phyloP scores from a whole-genome alignment of 1,139 yeast genomes.

The Ashbya aceris region DNA sequence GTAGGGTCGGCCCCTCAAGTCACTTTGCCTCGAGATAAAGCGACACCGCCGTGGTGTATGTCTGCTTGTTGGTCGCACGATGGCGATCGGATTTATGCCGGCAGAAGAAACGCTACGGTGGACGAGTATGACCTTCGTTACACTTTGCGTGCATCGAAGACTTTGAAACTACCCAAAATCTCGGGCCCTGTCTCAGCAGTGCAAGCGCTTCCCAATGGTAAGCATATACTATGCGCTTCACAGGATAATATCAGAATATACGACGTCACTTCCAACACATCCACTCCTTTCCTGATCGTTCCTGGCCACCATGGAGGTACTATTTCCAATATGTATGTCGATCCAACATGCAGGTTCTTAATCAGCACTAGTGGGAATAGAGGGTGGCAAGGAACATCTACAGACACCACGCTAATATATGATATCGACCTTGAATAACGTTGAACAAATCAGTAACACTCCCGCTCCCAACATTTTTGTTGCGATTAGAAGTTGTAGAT shows the following conservation, averaged over 20 bases:
- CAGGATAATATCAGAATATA: constrained; percentile 82
- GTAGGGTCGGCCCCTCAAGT: constrained; percentile 34
- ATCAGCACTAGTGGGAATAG: constrained; percentile 89
- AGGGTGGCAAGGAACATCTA: constrained; percentile 83
- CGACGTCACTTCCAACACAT: constrained; percentile 43
- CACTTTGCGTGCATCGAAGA: constrained; percentile 45
- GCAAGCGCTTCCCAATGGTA: constrained; percentile 69
- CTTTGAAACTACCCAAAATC: constrained; percentile 69
- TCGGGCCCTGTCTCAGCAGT: constrained; percentile 89
- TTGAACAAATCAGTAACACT: too few relatives aligned
- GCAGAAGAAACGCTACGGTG: constrained; percentile 80
- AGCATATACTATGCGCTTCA: constrained; percentile 79
- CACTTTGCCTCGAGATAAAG: constrained; percentile 49
- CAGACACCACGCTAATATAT: constrained; percentile 74
- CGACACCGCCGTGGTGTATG: constrained; percentile 92
- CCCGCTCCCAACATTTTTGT: too few relatives aligned
- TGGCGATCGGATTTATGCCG: constrained; percentile 74
- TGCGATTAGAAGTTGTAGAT: too few relatives aligned
- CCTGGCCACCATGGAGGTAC: constrained; percentile 64
- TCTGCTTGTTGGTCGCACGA: constrained; percentile 84
- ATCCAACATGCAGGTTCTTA: constrained; percentile 80
- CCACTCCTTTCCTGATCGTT: constrained; percentile 42
- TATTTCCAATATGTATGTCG: constrained; percentile 62
- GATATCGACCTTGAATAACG: constrained; percentile 42
- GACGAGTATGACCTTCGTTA: constrained; percentile 74